Base-by-base conservation (phyloP, 139 green algal genomes). In the Tetraselmis chui region DNA sequence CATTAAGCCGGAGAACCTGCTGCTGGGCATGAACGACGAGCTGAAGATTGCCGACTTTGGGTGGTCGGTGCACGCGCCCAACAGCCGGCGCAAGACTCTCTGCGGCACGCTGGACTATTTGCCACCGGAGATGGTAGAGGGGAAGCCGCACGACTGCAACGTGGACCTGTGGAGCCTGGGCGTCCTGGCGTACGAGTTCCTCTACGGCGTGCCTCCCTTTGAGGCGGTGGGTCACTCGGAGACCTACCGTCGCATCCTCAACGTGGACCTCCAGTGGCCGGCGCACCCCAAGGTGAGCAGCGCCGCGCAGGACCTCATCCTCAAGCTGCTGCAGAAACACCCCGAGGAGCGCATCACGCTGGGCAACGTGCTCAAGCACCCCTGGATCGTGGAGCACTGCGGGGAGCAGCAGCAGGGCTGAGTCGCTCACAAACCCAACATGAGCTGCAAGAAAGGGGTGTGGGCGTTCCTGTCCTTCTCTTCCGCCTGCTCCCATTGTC, bases 11-110 rank as follows among this genome's bases (percentile, higher is more conserved):
- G 97, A 99, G 88, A 99, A 99, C 89, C 88, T 99, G 86, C 88
- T 99, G 75, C 81, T 99, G 76, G 95, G 97, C 0, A 85, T 96
- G 1, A 89, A 96, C 31, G 96, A 93, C 1, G 90, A 98, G 81
- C 87, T 99, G 0, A 99, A 99, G 89, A 99, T 99, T 77, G 93
- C 93, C 2, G 97, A 99, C 88, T 99, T 99, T 85, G 97, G 97
- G 24, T 99, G 97, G 97, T 95, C 89, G 2, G 95, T 99, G 83
- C 97, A 99, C 83, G 95, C 97, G 58, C 95, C 96, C 59, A 93
- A 93, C 83, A 91, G 83, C 80, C 89, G 82, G 27, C 91, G 97
- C 32, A 92, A 93, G 77, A 99, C 97, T n/a, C 89, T 99, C 81
- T 99, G 97, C 84, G 97, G 97, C 58, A 99, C 97, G 1, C 91